phyloP scores from a whole-genome alignment of 192 early-diverging fungal species.

The Coemansia sp. region DNA sequence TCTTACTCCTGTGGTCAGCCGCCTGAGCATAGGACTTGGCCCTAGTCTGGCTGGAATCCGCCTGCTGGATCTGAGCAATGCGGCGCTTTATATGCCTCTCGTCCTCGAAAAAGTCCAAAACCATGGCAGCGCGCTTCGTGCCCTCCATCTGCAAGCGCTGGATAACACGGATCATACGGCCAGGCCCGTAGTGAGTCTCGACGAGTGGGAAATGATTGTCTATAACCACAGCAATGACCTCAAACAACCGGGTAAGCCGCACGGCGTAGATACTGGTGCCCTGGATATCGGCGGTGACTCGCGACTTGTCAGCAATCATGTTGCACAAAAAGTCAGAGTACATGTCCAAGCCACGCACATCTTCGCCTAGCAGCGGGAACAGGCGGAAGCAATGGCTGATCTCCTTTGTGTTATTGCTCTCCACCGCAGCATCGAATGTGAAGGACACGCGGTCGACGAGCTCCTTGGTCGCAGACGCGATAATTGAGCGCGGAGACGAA shows the following conservation, averaged over 20 bases:
- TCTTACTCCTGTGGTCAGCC: conserved; percentile 10
- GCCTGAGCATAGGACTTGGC: conserved; percentile 20
- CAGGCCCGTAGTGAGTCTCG: conserved; percentile 82
- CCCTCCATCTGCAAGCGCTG: conserved; percentile 87
- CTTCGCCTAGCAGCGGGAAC: conserved; percentile 85
- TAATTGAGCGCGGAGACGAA: conserved; percentile 35
- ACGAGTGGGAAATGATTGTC: conserved; percentile 88
- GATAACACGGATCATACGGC: conserved; percentile 86
- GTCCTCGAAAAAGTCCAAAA: conserved; percentile 83
- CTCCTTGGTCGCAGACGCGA: conserved; percentile 58
- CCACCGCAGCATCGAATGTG: conserved; percentile 82
- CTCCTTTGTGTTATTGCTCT: conserved; percentile 66
- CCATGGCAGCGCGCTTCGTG: conserved; percentile 73
- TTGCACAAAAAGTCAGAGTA: conserved; percentile 85
- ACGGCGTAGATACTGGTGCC: conserved; percentile 67
- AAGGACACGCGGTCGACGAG: conserved; percentile 73
- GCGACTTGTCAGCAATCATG: conserved; percentile 74
- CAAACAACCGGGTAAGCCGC: conserved; percentile 84
- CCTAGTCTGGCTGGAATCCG: conserved; percentile 3
- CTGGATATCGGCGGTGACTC: conserved; percentile 28
- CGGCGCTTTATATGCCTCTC: conserved; percentile 60
- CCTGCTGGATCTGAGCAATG: conserved; percentile 47
- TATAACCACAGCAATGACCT: conserved; percentile 83
- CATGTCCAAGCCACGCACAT: conserved; percentile 84
- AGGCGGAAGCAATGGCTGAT: conserved; percentile 89